phyloP scores from a whole-genome alignment of 208 protist species.

The Acanthamoeba culbertsoni region DNA sequence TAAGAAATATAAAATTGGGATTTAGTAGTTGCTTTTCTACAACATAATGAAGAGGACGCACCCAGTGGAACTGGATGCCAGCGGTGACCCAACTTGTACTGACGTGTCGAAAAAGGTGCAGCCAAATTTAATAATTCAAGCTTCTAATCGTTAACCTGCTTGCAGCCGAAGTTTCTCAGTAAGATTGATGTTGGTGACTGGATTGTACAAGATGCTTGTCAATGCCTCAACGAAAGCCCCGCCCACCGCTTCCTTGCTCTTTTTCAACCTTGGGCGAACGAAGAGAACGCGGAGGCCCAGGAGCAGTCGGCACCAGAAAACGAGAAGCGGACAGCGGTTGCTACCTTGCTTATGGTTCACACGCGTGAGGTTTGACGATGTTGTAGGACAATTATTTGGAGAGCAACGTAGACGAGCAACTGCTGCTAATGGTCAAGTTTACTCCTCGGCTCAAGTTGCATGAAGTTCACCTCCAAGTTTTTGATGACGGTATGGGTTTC shows the following conservation, averaged over 20 bases:
- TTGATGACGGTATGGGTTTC: not conserved
- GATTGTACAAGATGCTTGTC: not conserved
- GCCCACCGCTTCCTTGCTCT: not conserved
- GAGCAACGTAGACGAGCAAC: conserved; percentile 23
- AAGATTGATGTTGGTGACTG: conserved; percentile 7
- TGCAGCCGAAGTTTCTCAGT: conserved; percentile 20
- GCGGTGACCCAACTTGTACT: no score
- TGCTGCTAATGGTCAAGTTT: conserved; percentile 27
- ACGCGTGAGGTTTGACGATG: not conserved
- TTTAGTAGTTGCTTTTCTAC: no score
- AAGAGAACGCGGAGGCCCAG: not conserved
- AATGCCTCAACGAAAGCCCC: conserved; percentile 31
- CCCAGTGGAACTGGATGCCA: no score
- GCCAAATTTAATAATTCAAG: no score
- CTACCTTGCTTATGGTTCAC: not conserved
- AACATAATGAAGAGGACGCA: no score
- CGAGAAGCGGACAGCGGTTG: no score
- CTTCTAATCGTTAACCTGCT: no score
- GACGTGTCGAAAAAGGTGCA: no score
- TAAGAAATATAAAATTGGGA: no score
- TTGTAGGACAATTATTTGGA: not conserved
- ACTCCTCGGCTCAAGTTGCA: not conserved
- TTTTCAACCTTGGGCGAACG: not conserved
- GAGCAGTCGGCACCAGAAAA: not conserved
- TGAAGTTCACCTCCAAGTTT: conserved; percentile 16